A percentile compares a stretch with the other conserved stretches of the same genome.
Conservation (phyloP, 176 grass and related monocot species). For the Eragrostis curvula region DNA sequence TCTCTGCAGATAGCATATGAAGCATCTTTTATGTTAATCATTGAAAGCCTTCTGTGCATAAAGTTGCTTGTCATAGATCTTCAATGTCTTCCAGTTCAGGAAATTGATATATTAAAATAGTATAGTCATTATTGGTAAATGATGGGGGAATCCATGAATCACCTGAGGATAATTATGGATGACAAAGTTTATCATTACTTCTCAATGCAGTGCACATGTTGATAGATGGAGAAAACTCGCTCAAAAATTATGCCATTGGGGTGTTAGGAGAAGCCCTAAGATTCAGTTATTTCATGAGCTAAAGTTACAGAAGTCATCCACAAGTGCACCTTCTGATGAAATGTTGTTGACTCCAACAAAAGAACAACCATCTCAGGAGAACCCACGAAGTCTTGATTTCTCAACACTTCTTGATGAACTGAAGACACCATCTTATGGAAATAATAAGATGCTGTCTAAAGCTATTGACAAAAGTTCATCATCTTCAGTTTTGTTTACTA, state of each 20-base stretch:
- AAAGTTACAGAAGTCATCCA: conserved; percentile 51
- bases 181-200: background rate
- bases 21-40: background rate
- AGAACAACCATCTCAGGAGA: conserved; percentile 26
- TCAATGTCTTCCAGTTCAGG: background rate
- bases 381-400: conserved; percentile 27
- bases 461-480: conserved; percentile 7
- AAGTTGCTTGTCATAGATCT: background rate
- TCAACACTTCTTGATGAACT: conserved; percentile 60
- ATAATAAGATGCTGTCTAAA: conserved; percentile 26
- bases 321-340: conserved; percentile 18
- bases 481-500: conserved; percentile 18
- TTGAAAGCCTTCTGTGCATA: background rate
- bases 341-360: conserved; percentile 20
- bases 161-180: conserved; percentile 1
- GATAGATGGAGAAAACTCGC: conserved; percentile 50
- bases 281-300: conserved; percentile 53
- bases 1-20: background rate
- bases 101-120: background rate
- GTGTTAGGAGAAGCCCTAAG: conserved; percentile 37
- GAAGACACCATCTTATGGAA: conserved; percentile 39
- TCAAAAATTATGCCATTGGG: conserved; percentile 44
- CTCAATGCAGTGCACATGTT: conserved; percentile 57
- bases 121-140: background rate
- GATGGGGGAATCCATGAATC: background rate